Evolutionary conservation across 1,284 basidiomycete species (phyloP).

Genomic region (Gastroboletus turbinatus): DNA sequence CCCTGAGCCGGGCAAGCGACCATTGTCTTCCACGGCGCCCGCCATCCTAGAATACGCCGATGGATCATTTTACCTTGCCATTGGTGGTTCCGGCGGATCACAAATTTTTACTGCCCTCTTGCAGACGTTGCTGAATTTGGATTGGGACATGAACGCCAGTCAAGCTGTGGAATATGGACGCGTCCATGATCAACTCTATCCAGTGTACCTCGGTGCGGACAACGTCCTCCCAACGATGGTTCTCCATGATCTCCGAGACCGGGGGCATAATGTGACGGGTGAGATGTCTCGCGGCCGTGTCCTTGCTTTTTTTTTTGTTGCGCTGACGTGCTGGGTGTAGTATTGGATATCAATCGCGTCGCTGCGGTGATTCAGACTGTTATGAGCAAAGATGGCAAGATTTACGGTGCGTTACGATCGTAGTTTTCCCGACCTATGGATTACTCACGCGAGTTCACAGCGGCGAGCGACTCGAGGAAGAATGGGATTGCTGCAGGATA

Average conservation of each 20-base stretch:
- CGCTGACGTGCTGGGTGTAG: constrained; percentile 20
- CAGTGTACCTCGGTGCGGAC: constrained; percentile 65
- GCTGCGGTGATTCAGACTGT: constrained; percentile 77
- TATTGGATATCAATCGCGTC: constrained; percentile 55
- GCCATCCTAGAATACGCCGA: constrained; percentile 76
- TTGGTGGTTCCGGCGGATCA: constrained; percentile 88
- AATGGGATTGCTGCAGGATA: constrained; percentile 82
- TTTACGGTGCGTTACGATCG: constrained; percentile 53
- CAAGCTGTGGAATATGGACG: constrained; percentile 82
- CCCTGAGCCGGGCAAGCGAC: constrained; percentile 82
- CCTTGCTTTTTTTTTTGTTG: not conserved
- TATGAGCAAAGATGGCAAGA: constrained; percentile 48
- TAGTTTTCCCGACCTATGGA: too few relatives aligned
- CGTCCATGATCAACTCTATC: constrained; percentile 92
- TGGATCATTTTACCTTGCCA: constrained; percentile 67
- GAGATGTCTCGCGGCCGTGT: not conserved
- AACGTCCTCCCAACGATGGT: constrained; percentile 53
- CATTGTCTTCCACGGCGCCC: constrained; percentile 82
- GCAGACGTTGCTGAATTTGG: constrained; percentile 80
- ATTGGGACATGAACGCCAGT: constrained; percentile 80
- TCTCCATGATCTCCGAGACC: constrained; percentile 52
- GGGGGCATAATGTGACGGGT: constrained; percentile 78
- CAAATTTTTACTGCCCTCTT: constrained; percentile 82
- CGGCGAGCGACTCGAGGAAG: constrained; percentile 83
- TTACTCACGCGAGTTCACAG: constrained; percentile 37